A percentile compares a stretch with the other conserved stretches of the same genome.
Conservation (phyloP, 345 rosid genomes). For the Eucalyptus marginata region DNA sequence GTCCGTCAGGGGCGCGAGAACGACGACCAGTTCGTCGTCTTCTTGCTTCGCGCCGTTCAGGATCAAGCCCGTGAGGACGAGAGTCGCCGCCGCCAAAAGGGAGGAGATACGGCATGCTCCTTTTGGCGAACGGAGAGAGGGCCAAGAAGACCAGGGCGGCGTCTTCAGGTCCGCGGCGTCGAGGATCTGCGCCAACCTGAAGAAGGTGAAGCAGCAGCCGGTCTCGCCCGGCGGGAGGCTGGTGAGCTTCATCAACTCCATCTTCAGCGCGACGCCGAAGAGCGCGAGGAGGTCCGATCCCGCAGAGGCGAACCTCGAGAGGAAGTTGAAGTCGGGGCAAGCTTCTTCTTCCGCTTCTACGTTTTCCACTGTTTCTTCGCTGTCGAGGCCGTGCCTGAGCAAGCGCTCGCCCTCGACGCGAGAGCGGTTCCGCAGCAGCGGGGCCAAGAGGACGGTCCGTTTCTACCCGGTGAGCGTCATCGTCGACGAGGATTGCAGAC, state of each 20-base stretch:
- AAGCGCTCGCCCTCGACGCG: conserved; percentile 36
- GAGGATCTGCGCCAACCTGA: conserved; percentile 37
- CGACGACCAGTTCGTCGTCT: conserved; percentile 12
- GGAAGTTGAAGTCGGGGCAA: conserved; percentile 23
- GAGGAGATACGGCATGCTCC: conserved; percentile 5
- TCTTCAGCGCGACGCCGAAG: conserved; percentile 33
- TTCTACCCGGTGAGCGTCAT: conserved; percentile 64
- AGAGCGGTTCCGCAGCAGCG: conserved; percentile 42
- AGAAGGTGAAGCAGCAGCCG: conserved; percentile 68
- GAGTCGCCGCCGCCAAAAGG: conserved; percentile 9
- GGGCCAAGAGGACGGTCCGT: conserved; percentile 44
- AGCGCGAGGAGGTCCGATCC: background rate
- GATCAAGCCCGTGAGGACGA: conserved; percentile 34
- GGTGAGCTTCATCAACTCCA: conserved; percentile 53
- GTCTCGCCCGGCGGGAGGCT: conserved; percentile 72
- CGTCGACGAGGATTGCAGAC: conserved; percentile 43
- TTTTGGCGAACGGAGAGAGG: conserved; percentile 27
- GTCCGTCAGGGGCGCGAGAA: conserved; percentile 21
- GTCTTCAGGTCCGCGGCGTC: conserved; percentile 29
- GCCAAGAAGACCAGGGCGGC: background rate
- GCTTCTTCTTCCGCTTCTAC: conserved; percentile 15
- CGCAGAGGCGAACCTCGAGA: background rate
- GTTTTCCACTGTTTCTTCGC: conserved; percentile 71
- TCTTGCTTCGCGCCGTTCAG: conserved; percentile 21
- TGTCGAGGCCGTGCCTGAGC: conserved; percentile 65